Conservation (phyloP, 2,329 filamentous ascomycete genomes). For the Aotearoamyces nothofagi region DNA sequence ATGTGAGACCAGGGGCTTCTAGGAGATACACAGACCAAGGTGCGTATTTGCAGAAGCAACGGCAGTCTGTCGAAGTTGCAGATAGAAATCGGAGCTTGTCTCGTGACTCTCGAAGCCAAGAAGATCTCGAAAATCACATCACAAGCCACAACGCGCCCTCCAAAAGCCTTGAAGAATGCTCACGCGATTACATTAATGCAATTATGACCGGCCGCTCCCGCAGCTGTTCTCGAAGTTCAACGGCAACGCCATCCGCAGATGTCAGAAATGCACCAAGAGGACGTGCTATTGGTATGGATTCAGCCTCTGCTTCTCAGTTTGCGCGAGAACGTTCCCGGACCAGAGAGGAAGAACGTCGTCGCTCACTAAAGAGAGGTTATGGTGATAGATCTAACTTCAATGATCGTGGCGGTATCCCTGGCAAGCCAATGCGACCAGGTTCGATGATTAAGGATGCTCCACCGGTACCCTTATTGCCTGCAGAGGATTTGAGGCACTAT, state of each 20-base stretch:
- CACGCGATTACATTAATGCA: too few relatives aligned
- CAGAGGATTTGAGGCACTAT: not conserved
- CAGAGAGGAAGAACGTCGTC: constrained; percentile 1
- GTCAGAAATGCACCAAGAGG: too few relatives aligned
- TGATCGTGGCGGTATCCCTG: not conserved
- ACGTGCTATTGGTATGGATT: not conserved
- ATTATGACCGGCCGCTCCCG: too few relatives aligned
- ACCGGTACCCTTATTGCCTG: constrained; percentile 1
- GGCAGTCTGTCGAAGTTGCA: too few relatives aligned
- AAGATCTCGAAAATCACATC: not conserved
- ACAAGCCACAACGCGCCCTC: not conserved
- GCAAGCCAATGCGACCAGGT: not conserved
- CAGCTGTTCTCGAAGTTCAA: not conserved
- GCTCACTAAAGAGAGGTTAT: not conserved
- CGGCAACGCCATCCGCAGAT: too few relatives aligned
- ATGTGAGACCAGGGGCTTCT: too few relatives aligned
- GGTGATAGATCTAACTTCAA: not conserved
- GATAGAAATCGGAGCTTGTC: too few relatives aligned
- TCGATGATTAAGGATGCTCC: constrained; percentile 1
- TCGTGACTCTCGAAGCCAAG: too few relatives aligned
- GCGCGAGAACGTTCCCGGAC: not conserved
- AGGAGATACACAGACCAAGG: too few relatives aligned
- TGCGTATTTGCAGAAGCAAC: too few relatives aligned
- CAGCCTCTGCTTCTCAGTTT: constrained; percentile 1
- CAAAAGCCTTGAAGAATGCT: not conserved